Conservation (phyloP, 202 grass and related monocot species). For the Cymbopogon flexuosus region DNA sequence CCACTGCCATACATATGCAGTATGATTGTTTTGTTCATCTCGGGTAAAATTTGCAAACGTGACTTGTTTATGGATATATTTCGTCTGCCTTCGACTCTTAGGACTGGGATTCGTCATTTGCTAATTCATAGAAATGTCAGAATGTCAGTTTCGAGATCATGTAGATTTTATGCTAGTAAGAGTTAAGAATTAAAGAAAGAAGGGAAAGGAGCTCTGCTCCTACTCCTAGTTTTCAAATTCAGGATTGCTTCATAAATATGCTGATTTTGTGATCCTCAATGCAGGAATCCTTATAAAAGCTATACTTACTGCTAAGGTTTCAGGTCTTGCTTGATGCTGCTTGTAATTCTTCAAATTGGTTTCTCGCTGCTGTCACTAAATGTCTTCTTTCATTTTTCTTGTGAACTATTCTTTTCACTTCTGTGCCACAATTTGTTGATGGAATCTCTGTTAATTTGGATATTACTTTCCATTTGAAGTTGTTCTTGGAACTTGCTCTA, state of each 20-base stretch:
- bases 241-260: background rate
- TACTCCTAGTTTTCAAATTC: background rate
- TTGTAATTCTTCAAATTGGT: background rate
- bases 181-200: background rate
- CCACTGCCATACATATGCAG: background rate
- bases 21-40: background rate
- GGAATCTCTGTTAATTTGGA: background rate
- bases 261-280: background rate
- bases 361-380: background rate
- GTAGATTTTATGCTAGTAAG: background rate
- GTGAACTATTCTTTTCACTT: background rate
- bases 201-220: background rate
- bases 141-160: background rate
- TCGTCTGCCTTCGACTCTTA: background rate
- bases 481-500: background rate
- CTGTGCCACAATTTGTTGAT: background rate
- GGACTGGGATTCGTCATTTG: background rate
- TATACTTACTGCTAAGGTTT: background rate
- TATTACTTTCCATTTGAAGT: background rate
- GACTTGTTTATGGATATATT: background rate
- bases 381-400: background rate
- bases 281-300: background rate
- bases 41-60: background rate
- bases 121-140: no score
- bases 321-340: background rate